A percentile compares a stretch with the other conserved stretches of the same genome.
These are phyloP conservation scores for Talaromyces sp. DNA, from an alignment of 2,329 filamentous ascomycete species.

Conservation along the genomic window DNA sequence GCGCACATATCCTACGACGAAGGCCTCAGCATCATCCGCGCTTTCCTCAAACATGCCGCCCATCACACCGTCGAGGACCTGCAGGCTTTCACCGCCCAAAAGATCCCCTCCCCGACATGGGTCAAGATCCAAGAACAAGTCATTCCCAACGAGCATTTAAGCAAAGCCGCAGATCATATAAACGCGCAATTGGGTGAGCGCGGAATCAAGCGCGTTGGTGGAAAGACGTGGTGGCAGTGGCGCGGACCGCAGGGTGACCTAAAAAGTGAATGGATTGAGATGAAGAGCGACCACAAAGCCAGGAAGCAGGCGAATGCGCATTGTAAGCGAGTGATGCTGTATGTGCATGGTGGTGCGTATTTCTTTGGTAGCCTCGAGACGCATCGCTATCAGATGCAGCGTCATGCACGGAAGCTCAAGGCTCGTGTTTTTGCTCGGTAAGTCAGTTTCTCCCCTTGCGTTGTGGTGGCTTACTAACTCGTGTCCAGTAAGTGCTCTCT, in stretches of 20 bases:
- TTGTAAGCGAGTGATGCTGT: constrained; percentile 78
- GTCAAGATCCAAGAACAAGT: constrained; percentile 69
- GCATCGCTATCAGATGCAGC: constrained; percentile 96
- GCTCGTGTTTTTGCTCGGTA: constrained; percentile 76
- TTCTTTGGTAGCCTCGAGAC: constrained; percentile 95
- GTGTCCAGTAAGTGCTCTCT: constrained; percentile 4
- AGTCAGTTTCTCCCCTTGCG: constrained; percentile 17
- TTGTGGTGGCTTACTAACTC: background rate
- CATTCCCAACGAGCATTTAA: constrained; percentile 63
- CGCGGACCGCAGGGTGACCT: constrained; percentile 62
- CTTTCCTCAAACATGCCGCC: constrained; percentile 79
- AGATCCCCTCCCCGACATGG: constrained; percentile 87
- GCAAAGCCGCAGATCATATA: constrained; percentile 63
- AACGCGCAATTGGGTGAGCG: constrained; percentile 71
- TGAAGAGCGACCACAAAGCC: constrained; percentile 74
- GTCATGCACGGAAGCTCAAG: constrained; percentile 89
- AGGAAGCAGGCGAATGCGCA: constrained; percentile 60
- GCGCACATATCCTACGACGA: constrained; percentile 93
- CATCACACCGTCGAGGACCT: constrained; percentile 90
- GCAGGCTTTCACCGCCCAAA: constrained; percentile 85
- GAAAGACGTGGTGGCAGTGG: constrained; percentile 88
- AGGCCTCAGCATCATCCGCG: constrained; percentile 79
- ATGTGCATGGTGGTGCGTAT: constrained; percentile 90
- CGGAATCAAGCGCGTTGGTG: constrained; percentile 73
- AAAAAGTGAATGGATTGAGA: constrained; percentile 93